Evolutionary conservation across 768 basidiomycete genomes (phyloP).

Genomic region (Leccinum variicolor): DNA sequence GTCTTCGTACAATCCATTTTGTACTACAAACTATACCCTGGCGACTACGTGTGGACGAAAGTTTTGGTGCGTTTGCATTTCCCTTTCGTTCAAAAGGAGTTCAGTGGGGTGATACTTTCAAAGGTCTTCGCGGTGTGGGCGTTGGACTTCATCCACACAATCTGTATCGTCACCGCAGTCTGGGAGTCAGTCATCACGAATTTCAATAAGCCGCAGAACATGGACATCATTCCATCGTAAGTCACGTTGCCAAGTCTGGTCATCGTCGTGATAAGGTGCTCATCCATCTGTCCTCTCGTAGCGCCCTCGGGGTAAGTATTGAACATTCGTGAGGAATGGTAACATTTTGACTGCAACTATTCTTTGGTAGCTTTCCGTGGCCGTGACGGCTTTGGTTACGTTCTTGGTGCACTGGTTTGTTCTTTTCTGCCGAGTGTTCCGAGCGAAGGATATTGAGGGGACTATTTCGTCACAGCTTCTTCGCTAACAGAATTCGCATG

Average conservation of each 20-base stretch:
- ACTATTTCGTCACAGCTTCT: constrained; percentile 18
- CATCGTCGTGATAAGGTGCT: neutral
- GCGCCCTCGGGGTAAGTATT: constrained; percentile 27
- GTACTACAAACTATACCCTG: constrained; percentile 31
- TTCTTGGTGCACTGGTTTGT: constrained; percentile 34
- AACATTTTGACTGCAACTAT: neutral
- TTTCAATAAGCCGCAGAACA: constrained; percentile 20
- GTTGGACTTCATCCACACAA: constrained; percentile 28
- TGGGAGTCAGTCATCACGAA: constrained; percentile 29
- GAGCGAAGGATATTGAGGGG: neutral
- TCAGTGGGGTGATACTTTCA: neutral
- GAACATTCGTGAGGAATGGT: neutral
- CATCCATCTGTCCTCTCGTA: neutral
- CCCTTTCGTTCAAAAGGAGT: neutral
- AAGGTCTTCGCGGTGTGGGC: constrained; percentile 30
- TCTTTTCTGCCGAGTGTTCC: neutral
- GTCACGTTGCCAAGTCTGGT: neutral
- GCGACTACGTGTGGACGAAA: constrained; percentile 25
- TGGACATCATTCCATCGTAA: constrained; percentile 31
- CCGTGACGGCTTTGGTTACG: constrained; percentile 28
- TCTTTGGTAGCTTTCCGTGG: constrained; percentile 27
- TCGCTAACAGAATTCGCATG: constrained; percentile 34
- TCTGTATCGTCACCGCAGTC: constrained; percentile 22
- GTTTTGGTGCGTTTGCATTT: constrained; percentile 20
- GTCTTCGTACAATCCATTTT: constrained; percentile 31